Evolutionary conservation across 2,329 filamentous ascomycete species (phyloP), one percentile per base, ranked within the genome.

Genomic region (Colletotrichum sojae): DNA sequence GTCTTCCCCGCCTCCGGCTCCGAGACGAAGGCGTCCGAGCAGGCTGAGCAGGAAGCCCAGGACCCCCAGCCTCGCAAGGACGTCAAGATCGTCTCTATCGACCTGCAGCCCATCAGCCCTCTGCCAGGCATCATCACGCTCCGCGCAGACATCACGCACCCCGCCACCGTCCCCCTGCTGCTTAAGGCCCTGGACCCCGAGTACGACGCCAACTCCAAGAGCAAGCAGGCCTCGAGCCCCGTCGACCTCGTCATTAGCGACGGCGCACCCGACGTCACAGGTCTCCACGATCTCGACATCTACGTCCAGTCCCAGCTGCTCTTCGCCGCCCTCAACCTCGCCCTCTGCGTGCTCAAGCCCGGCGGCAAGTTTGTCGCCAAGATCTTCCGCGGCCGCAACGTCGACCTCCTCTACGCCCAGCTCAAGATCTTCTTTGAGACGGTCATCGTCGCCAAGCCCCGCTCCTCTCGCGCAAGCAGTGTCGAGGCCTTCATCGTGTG

Each of bases 281-380:
- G 96, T 20, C 87, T 99, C 1, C 96, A 99, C 79, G 96, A 99
- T 79, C 89, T 99, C 43, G 96, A 99, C 81, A 98, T 98, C 74
- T 99, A 99, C 81, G 93, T 99, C 18, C 96, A 99, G 82, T 95
- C 93, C 9, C 96, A 98, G 81, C 88, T 99, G 9, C 91, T 99
- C 57, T 98, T 97, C 80, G 94, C 95, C 0, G 96, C 96, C 0
- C 88, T 99, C 20, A 97, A 98, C 79, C 89, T 99, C 3, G 94
- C 96, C 0, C 89, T 98, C 13, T 97, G 95, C 77, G 94, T 99
- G 13, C 88, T 99, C 22, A 92, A 93, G 69, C 95, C 95, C 0
- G 96, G 96, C 51, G 96, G 96, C 71, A 97, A 94, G 76, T 99
- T 99, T 75, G 95, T 99, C 8, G 96, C 96, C 69, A 99, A 99